These are phyloP conservation scores for Papiliotrema fonsecae DNA, from an alignment of 1,284 basidiomycete species.

Conservation along the genomic window DNA sequence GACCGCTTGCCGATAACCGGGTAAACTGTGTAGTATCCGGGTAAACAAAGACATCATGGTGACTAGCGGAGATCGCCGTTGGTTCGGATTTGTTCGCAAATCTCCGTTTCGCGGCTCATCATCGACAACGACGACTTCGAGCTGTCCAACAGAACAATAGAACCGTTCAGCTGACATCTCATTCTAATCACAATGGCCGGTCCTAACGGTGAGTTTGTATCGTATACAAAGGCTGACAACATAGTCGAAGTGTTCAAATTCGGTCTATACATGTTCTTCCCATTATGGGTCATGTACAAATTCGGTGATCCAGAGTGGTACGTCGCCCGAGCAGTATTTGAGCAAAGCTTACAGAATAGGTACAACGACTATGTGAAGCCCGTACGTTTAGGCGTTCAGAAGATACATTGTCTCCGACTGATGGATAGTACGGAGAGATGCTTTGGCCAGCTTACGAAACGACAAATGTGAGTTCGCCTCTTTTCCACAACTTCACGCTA, in stretches of 20 bases:
- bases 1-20: too few relatives aligned
- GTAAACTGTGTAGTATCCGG: too few relatives aligned
- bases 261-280: constrained; percentile 80
- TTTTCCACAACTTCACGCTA: background rate
- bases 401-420: background rate
- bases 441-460: constrained; percentile 43
- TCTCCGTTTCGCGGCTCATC: background rate
- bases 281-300: constrained; percentile 74
- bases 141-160: background rate
- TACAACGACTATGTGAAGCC: background rate
- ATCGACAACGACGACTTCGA: background rate
- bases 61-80: too few relatives aligned
- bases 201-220: background rate
- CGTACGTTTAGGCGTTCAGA: background rate
- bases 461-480: constrained; percentile 33
- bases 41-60: too few relatives aligned
- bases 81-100: too few relatives aligned
- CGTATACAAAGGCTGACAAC: background rate
- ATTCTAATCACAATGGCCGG: background rate
- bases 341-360: constrained; percentile 5
- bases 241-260: constrained; percentile 80
- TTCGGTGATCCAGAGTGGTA: constrained; percentile 87
- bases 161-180: background rate
- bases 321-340: constrained; percentile 4
- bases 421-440: constrained; percentile 33